These are phyloP conservation scores for Castanea mollissima DNA, from an alignment of 306 rosid genomes.

Conservation along the genomic window DNA sequence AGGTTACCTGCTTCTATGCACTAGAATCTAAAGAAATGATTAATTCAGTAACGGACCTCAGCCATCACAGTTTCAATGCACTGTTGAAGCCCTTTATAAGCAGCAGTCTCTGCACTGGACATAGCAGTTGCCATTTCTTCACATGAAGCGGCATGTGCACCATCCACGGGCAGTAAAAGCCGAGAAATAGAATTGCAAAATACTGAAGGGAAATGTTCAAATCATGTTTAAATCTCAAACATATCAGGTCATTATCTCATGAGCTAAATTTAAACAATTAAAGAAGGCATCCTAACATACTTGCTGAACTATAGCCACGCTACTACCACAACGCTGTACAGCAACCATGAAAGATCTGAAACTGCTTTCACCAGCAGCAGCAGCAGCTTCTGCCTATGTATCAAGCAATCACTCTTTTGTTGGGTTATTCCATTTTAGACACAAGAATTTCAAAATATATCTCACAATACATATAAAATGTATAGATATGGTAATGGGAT, in stretches of 20 bases:
- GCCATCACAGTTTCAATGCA: slow-evolving; percentile 99
- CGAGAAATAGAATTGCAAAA: slow-evolving; percentile 92
- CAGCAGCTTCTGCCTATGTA: slow-evolving; percentile 97
- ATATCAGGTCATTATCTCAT: slow-evolving; percentile 4
- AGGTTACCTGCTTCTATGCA: slow-evolving; percentile 7
- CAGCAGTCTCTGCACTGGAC: slow-evolving; percentile 99
- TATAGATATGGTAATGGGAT: slow-evolving; percentile 23
- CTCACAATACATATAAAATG: slow-evolving; percentile 13
- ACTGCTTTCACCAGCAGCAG: slow-evolving; percentile 99
- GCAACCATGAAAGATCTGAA: slow-evolving; percentile 99
- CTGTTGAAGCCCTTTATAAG: slow-evolving; percentile 89
- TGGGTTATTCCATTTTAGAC: slow-evolving; percentile 10
- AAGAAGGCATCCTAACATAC: slow-evolving; percentile 47
- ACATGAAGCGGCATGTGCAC: slow-evolving; percentile 99
- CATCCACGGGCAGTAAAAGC: slow-evolving; percentile 96
- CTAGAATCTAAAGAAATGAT: background rate
- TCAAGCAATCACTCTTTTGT: slow-evolving; percentile 31
- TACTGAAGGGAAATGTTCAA: slow-evolving; percentile 52
- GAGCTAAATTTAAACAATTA: slow-evolving; percentile 11
- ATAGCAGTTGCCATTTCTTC: slow-evolving; percentile 98
- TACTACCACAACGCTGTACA: slow-evolving; percentile 98
- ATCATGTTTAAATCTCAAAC: slow-evolving; percentile 24
- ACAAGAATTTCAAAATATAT: background rate
- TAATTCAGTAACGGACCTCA: slow-evolving; percentile 60
- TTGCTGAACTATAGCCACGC: slow-evolving; percentile 98